phyloP scores from a whole-genome alignment of 2,329 filamentous ascomycete species.

The Sphaerulina vaccinii region DNA sequence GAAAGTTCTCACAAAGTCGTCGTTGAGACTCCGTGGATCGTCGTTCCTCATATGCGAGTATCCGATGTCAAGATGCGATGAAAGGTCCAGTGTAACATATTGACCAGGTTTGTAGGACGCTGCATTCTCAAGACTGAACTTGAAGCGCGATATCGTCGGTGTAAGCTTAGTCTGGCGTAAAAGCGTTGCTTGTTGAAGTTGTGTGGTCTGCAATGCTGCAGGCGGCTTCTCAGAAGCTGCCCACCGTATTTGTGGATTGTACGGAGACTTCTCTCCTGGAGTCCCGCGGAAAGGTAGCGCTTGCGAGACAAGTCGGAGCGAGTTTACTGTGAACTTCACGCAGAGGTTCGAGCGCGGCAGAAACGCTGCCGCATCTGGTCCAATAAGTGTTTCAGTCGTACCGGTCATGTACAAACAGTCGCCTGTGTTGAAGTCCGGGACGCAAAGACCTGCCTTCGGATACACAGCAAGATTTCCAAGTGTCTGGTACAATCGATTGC shows the following conservation, averaged over 20 bases:
- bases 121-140: conserved; percentile 49
- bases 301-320: conserved; percentile 61
- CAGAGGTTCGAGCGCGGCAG: conserved; percentile 71
- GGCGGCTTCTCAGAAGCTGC: conserved; percentile 58
- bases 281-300: conserved; percentile 68
- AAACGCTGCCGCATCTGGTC: conserved; percentile 59
- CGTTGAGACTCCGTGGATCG: conserved; percentile 76
- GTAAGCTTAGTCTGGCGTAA: conserved; percentile 60
- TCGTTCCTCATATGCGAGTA: conserved; percentile 83
- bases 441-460: conserved; percentile 65
- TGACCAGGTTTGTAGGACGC: conserved; percentile 66
- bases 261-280: conserved; percentile 64
- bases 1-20: conserved; percentile 81
- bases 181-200: conserved; percentile 53
- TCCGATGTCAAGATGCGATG: conserved; percentile 65
- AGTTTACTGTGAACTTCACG: conserved; percentile 63
- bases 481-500: conserved; percentile 80
- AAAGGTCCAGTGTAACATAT: conserved; percentile 74
- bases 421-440: conserved; percentile 73
- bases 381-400: conserved; percentile 63
- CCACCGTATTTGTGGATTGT: conserved; percentile 71
- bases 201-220: conserved; percentile 15
- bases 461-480: conserved; percentile 72
- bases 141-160: conserved; percentile 66
- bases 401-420: conserved; percentile 75